Percentiles rank a stretch among this genome's conserved stretches.
These are phyloP conservation scores for Exidia glandulosa DNA, from an alignment of 768 basidiomycete genomes.

Conservation along the genomic window DNA sequence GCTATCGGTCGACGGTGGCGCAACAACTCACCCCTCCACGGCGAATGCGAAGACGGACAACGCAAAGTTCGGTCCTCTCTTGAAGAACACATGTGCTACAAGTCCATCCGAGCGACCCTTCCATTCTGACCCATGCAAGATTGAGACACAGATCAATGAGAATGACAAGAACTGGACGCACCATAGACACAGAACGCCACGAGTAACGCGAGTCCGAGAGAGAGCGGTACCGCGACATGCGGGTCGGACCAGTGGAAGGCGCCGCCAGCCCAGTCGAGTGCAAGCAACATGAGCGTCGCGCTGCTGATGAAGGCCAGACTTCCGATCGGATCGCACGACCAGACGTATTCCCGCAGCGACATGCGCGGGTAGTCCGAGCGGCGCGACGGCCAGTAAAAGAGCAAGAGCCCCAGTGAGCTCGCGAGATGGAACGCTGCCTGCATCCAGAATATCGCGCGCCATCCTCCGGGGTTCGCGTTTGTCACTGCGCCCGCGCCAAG, in stretches of 20 bases:
- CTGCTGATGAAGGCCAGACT: constrained; percentile 1
- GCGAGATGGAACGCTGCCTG: constrained; percentile 2
- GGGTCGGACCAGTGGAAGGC: constrained; percentile 4
- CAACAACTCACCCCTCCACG: constrained; percentile 4
- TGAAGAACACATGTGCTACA: constrained; percentile 5
- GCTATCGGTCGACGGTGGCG: background rate
- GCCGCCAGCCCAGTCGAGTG: constrained; percentile 5
- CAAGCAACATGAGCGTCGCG: constrained; percentile 1
- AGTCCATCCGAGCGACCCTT: constrained; percentile 5
- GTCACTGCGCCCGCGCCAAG: background rate
- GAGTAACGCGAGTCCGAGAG: constrained; percentile 4
- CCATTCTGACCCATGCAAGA: constrained; percentile 1
- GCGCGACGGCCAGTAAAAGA: background rate
- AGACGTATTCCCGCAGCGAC: constrained; percentile 3
- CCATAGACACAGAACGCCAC: constrained; percentile 4
- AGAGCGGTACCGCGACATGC: constrained; percentile 3
- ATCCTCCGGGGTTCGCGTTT: constrained; percentile 1
- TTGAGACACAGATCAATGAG: background rate
- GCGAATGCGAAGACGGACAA: constrained; percentile 5
- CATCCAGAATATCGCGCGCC: constrained; percentile 8
- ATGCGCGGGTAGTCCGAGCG: constrained; percentile 2
- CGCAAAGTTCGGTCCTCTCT: constrained; percentile 4
- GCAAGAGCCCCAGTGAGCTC: background rate
- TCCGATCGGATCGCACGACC: constrained; percentile 7
- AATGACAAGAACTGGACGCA: background rate